These are phyloP conservation scores for Penicillium decumbens DNA, from an alignment of 2,329 filamentous ascomycete genomes.

Conservation along the genomic window DNA sequence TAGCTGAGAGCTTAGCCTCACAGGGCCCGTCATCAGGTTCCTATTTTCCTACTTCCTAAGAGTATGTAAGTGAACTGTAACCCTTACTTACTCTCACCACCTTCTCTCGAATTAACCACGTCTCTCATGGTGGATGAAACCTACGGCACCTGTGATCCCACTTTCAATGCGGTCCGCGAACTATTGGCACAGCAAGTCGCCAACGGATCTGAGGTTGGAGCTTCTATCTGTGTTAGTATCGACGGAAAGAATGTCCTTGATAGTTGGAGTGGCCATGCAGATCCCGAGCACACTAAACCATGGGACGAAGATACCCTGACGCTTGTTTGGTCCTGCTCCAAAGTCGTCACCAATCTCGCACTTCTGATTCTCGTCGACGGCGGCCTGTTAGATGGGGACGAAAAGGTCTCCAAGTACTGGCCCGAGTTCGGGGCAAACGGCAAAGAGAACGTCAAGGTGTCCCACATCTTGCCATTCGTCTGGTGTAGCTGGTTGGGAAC, in stretches of 20 bases:
- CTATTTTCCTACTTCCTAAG: too few species aligned
- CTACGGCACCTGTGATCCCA: conserved; percentile 37
- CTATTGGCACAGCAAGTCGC: conserved; percentile 36
- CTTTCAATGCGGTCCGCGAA: conserved; percentile 35
- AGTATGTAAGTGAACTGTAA: too few species aligned
- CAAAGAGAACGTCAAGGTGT: too few species aligned
- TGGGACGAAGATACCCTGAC: conserved; percentile 36
- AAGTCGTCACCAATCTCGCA: conserved; percentile 24
- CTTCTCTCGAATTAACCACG: neutral
- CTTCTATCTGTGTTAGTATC: conserved; percentile 41
- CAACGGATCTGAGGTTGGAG: conserved; percentile 43
- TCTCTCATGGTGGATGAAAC: conserved; percentile 21
- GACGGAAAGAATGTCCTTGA: conserved; percentile 48
- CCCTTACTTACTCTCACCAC: neutral
- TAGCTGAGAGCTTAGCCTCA: too few species aligned
- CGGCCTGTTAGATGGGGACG: too few species aligned
- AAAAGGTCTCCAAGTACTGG: too few species aligned
- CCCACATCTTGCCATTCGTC: too few species aligned
- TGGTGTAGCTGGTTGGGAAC: too few species aligned
- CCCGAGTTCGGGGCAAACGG: too few species aligned
- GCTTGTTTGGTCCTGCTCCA: conserved; percentile 27
- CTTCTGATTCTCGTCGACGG: too few species aligned
- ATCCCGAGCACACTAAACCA: conserved; percentile 29
- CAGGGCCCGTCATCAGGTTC: too few species aligned
- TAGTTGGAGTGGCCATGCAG: conserved; percentile 37